phyloP scores from a whole-genome alignment of 768 basidiomycete species.

The Phaeotremella skinneri region DNA sequence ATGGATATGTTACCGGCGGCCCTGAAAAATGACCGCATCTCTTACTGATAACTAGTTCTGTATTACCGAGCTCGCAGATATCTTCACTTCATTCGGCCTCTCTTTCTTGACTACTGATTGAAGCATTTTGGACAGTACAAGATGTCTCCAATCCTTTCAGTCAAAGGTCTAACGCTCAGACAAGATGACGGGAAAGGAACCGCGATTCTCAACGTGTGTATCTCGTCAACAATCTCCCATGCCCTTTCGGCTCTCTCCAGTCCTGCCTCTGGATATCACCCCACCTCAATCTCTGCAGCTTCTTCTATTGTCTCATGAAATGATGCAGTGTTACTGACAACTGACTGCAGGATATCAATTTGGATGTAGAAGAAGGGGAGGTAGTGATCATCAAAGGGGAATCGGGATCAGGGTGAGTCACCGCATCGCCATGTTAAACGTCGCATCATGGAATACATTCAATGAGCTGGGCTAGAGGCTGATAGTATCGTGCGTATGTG shows the following conservation, averaged over 20 bases:
- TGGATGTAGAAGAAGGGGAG: slow-evolving; percentile 69
- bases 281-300: too few relatives aligned
- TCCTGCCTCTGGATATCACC: too few relatives aligned
- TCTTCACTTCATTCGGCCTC: too few relatives aligned
- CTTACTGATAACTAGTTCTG: too few relatives aligned
- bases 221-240: slow-evolving; percentile 33
- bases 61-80: too few relatives aligned
- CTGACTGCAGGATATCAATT: slow-evolving; percentile 56
- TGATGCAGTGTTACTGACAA: too few relatives aligned
- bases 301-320: too few relatives aligned
- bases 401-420: slow-evolving; percentile 71
- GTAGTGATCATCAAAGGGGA: slow-evolving; percentile 73
- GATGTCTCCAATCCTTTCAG: slow-evolving; percentile 21
- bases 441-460: not conserved
- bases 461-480: slow-evolving; percentile 1
- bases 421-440: slow-evolving; percentile 3
- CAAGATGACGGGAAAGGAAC: slow-evolving; percentile 34
- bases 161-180: slow-evolving; percentile 28
- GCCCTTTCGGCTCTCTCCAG: too few relatives aligned
- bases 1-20: not conserved
- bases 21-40: not conserved
- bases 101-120: too few relatives aligned
- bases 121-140: too few relatives aligned
- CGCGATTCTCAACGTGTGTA: slow-evolving; percentile 33
- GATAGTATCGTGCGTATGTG: slow-evolving; percentile 56